Conservation (phyloP, 805 yeast genomes). For the Lipomyces starkeyi region DNA sequence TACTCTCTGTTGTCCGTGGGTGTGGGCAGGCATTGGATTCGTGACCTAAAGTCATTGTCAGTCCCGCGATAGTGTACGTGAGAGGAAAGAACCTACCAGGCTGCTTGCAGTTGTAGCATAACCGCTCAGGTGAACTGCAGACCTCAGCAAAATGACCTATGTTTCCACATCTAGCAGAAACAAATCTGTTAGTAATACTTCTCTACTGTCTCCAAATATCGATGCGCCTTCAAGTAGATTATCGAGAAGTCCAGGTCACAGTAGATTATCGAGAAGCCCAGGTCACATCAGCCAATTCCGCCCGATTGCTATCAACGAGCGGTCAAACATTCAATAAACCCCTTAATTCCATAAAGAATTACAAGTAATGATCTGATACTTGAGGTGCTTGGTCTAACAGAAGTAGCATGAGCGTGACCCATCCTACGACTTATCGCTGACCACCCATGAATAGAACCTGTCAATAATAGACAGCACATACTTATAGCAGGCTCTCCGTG, state of each 20-base stretch:
- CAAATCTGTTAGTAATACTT: neutral
- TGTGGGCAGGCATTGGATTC: conserved; percentile 86
- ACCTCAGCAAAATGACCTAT: conserved; percentile 89
- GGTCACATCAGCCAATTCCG: neutral
- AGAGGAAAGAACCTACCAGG: conserved; percentile 52
- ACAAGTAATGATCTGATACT: neutral
- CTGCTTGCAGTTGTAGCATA: conserved; percentile 90
- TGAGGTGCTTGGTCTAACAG: neutral
- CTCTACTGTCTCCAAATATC: neutral
- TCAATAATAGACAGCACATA: conserved; percentile 15
- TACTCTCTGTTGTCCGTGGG: conserved; percentile 80
- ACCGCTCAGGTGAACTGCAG: conserved; percentile 79
- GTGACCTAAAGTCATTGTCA: conserved; percentile 54
- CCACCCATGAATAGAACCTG: neutral
- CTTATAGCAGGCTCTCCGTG: conserved; percentile 40
- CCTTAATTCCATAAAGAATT: neutral
- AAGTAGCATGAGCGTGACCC: neutral
- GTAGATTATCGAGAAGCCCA: neutral
- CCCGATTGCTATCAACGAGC: neutral
- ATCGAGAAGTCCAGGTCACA: neutral
- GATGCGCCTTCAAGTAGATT: neutral
- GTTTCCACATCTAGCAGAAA: conserved; percentile 73
- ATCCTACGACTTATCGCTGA: neutral
- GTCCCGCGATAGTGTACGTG: neutral
- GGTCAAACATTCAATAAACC: too few relatives aligned